phyloP scores from a whole-genome alignment of 192 early-diverging fungal genomes.

The Kappamyces sp. region DNA sequence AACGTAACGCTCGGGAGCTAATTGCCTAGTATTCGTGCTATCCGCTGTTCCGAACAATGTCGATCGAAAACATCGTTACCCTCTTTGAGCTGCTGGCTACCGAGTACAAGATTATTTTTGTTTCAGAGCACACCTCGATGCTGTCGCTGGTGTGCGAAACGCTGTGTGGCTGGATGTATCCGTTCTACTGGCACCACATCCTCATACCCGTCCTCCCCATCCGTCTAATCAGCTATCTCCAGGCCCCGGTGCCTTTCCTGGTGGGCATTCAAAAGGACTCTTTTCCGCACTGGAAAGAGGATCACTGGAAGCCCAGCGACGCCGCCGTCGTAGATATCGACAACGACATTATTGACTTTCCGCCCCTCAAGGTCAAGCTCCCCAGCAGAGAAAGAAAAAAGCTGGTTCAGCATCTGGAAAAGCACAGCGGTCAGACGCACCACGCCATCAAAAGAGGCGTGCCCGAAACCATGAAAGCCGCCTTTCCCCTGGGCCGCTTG shows the following conservation, averaged over 20 bases:
- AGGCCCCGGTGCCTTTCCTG: conserved; percentile 76
- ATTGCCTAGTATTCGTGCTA: conserved; percentile 64
- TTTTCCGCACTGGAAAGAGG: conserved; percentile 33
- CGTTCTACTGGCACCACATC: conserved; percentile 73
- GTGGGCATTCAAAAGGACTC: conserved; percentile 62
- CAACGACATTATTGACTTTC: conserved; percentile 50
- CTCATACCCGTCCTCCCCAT: conserved; percentile 69
- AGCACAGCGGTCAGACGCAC: conserved; percentile 35
- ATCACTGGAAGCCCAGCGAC: conserved; percentile 59
- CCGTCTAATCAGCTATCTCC: conserved; percentile 52
- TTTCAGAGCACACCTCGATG: conserved; percentile 64
- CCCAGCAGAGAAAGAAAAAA: conserved; percentile 62
- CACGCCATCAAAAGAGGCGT: conserved; percentile 38
- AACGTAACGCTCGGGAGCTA: conserved; percentile 51
- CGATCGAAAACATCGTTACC: conserved; percentile 56
- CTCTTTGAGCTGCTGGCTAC: conserved; percentile 66
- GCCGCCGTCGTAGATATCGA: conserved; percentile 67
- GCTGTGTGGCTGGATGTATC: conserved; percentile 60
- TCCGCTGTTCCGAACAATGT: conserved; percentile 65
- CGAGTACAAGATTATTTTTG: conserved; percentile 67
- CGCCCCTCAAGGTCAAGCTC: conserved; percentile 35
- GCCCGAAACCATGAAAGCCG: conserved; percentile 50
- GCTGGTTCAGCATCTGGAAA: conserved; percentile 52
- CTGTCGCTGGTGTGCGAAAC: conserved; percentile 61
- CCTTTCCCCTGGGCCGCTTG: conserved; percentile 54